phyloP scores from a whole-genome alignment of 441 rosid species.

The Daphne laureola region DNA sequence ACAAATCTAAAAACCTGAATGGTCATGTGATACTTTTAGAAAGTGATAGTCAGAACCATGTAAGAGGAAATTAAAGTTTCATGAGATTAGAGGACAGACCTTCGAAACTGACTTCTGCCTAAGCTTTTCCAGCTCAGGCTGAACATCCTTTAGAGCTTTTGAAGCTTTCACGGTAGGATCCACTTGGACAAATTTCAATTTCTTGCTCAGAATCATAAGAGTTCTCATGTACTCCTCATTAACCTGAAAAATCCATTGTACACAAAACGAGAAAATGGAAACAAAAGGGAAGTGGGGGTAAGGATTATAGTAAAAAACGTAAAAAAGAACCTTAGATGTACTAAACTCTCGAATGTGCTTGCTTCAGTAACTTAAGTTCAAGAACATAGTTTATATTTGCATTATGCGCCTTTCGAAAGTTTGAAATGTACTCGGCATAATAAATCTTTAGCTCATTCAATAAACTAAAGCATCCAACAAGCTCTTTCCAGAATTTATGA shows the following conservation, averaged over 20 bases:
- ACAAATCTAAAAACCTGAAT: neutral
- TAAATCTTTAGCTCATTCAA: too few species aligned
- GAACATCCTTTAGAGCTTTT: slow-evolving; percentile 91
- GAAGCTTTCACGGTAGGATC: slow-evolving; percentile 79
- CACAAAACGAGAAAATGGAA: slow-evolving; percentile 14
- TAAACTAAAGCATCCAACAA: too few species aligned
- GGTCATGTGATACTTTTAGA: too few species aligned
- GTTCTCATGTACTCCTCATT: slow-evolving; percentile 91
- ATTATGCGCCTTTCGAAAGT: too few species aligned
- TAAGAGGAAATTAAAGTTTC: slow-evolving; percentile 15
- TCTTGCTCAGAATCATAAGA: slow-evolving; percentile 88
- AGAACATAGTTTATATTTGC: too few species aligned
- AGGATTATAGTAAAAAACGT: too few species aligned
- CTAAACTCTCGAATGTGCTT: too few species aligned
- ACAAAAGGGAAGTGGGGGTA: neutral
- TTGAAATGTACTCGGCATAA: too few species aligned
- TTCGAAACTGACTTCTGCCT: slow-evolving; percentile 94
- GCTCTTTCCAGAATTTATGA: too few species aligned
- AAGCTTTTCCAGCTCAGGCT: slow-evolving; percentile 97
- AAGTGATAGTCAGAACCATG: neutral
- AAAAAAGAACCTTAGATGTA: too few species aligned
- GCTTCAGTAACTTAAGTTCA: too few species aligned
- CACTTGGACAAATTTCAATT: slow-evolving; percentile 76
- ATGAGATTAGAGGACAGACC: slow-evolving; percentile 29
- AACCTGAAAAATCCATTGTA: slow-evolving; percentile 48